Evolutionary conservation across 306 rosid genomes (phyloP), one percentile per base, ranked within the genome.

Genomic region (Cicer arietinum): DNA sequence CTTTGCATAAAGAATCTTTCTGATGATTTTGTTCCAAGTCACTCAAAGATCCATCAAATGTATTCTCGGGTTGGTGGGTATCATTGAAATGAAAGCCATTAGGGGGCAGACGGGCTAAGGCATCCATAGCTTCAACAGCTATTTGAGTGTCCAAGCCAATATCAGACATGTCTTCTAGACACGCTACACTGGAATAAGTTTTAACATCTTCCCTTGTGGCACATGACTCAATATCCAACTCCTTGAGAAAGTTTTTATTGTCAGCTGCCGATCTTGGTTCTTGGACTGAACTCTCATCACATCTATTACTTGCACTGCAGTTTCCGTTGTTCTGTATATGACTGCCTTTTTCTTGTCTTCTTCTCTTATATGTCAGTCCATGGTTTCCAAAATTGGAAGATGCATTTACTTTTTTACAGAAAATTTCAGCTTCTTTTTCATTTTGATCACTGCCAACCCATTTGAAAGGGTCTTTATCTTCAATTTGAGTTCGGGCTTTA

Each of bases 91-190:
- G 69, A 60, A 39, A 56, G 61, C 72, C 75, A 22, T 56, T 16
- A 46, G 75, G 73, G 73, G 64, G 71, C 4, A 68, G 79, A 76
- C 22, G 50, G 66, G 96, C 91, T 62, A 91, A 86, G 73, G 87
- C 90, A 71, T 86, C 86, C 84, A 89, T 89, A 14, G 91, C 96
- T 82, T 91, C 93, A 50, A 83, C 97, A 76, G 97, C 97, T 44
- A 91, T 81, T 82, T 91, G 97, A 68, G 97, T 89, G 85, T 83
- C 70, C 50, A 89, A 85, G 74, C 91, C 96, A 74, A 91, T 66
- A 71, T 84, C 89, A 69, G 40, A 77, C 72, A 76, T 66, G 73
- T 81, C 88, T 67, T 74, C 73, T 37, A 48, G 47, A 57, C 61
- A 73, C 63, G 59, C 50, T 71, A n/a, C 85, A 51, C 68, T 46